Evolutionary conservation across 148 eudicot genomes (phyloP), one percentile per base, ranked within the genome.

Genomic region (Chenopodium quinoa): DNA sequence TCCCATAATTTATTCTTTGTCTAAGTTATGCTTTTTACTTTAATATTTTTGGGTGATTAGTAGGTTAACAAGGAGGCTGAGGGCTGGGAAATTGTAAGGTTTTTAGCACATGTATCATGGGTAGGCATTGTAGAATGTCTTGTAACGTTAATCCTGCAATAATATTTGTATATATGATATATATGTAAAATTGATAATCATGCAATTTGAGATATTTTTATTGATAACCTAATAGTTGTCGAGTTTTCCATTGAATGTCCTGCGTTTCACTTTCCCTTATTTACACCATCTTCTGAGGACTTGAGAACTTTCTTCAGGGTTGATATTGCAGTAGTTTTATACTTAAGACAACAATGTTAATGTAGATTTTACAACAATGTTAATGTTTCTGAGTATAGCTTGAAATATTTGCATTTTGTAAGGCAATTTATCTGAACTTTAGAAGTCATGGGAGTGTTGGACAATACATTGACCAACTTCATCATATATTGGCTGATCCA

Each of bases 1-100:
- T 77, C 77, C 74, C 82, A 73, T 74, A 78, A 83, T 86, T 73
- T 76, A 88, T 88, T 82, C 84, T 79, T 86, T 82, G 32, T 32
- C 80, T 75, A 77, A 75, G 77, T 80, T 78, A 69, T 63, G 77
- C 71, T 73, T 69, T 66, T 66, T 62, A 48, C 67, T 84, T 83
- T 31, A 32, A 46, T 71, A 63, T 47, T n/a, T 79, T 32, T 79
- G 60, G 64, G 73, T 78, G 48, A 66, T 82, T 62, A 48, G 76
- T 82, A 85, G 91, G 73, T 71, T 88, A 82, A 78, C 73, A 76
- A 34, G 12, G 12, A 81, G 79, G 37, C 22, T 81, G 44, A 67
- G 78, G 62, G 77, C 52, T 29, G 56, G 23, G 75, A 75, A 75
- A 63, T 67, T 75, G 65, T 50, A 64, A 66, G 48, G n/a, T 73